These are phyloP conservation scores for Ascoidea tarda DNA, from an alignment of 805 yeast genomes.

Conservation along the genomic window DNA sequence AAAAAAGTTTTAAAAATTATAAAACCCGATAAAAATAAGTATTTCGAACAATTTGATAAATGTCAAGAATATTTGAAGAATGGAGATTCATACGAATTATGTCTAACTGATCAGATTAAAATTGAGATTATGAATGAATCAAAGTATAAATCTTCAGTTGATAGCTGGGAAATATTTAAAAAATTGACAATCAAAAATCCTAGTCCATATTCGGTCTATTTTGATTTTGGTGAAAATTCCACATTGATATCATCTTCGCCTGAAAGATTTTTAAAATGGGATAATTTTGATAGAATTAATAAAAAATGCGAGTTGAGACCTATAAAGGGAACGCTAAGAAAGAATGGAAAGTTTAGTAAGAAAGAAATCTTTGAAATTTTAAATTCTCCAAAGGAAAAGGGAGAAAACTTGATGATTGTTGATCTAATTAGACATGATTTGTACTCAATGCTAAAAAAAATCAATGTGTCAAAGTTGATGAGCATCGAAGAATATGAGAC, in stretches of 20 bases:
- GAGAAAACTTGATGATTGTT: conserved; percentile 94
- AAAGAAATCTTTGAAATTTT: conserved; percentile 51
- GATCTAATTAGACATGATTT: conserved; percentile 91
- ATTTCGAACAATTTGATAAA: conserved; percentile 36
- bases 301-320: conserved; percentile 69
- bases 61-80: conserved; percentile 48
- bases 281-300: conserved; percentile 10
- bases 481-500: conserved; percentile 83
- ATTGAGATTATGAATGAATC: conserved; percentile 30
- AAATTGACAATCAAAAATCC: conserved; percentile 64
- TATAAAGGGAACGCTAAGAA: conserved; percentile 88
- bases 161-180: conserved; percentile 74
- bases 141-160: conserved; percentile 14
- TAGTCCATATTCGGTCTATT: conserved; percentile 79
- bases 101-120: conserved; percentile 68
- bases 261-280: conserved; percentile 83
- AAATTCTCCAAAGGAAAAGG: conserved; percentile 82
- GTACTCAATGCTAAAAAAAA: conserved; percentile 47
- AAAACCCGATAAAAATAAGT: conserved; percentile 38
- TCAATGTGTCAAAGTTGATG: conserved; percentile 71
- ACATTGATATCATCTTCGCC: conserved; percentile 81
- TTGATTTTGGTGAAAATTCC: conserved; percentile 48
- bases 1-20: conserved; percentile 14
- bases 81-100: conserved; percentile 61
- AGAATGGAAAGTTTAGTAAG: conserved; percentile 35